These are phyloP conservation scores for Albizia julibrissin DNA, from an alignment of 306 rosid species.

Conservation along the genomic window DNA sequence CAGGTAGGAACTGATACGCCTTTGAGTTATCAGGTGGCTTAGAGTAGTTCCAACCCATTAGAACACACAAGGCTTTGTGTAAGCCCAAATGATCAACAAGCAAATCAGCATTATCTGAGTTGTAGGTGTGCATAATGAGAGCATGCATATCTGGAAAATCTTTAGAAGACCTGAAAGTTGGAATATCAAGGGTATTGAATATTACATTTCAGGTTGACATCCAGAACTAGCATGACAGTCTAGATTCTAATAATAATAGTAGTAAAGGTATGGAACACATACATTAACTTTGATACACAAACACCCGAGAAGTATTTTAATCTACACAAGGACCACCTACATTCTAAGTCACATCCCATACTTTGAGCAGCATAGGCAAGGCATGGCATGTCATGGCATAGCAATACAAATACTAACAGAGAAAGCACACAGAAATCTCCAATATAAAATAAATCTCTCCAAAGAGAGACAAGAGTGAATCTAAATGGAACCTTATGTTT, in stretches of 20 bases:
- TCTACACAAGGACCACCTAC: conserved; percentile 27
- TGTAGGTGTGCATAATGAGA: conserved; percentile 91
- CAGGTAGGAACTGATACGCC: conserved; percentile 79
- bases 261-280: conserved; percentile 40
- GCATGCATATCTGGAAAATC: conserved; percentile 91
- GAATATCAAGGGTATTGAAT: conserved; percentile 55
- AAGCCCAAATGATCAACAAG: conserved; percentile 93
- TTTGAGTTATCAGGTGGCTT: conserved; percentile 88
- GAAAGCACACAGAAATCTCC: conserved; percentile 3
- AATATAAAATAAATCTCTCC: conserved; percentile 19
- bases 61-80: conserved; percentile 91
- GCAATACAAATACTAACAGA: conserved; percentile 6
- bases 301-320: background rate
- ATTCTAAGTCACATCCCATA: conserved; percentile 12
- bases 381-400: background rate
- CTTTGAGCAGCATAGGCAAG: conserved; percentile 21
- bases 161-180: conserved; percentile 92
- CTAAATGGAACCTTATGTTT: background rate
- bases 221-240: conserved; percentile 45
- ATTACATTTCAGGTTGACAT: conserved; percentile 57
- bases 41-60: conserved; percentile 94
- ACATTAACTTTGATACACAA: conserved; percentile 30
- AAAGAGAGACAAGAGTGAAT: conserved; percentile 12
- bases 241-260: conserved; percentile 43
- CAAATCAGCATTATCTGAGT: conserved; percentile 71